Conservation (phyloP, 176 grass and related monocot genomes). For the Coix lacrymajobi region DNA sequence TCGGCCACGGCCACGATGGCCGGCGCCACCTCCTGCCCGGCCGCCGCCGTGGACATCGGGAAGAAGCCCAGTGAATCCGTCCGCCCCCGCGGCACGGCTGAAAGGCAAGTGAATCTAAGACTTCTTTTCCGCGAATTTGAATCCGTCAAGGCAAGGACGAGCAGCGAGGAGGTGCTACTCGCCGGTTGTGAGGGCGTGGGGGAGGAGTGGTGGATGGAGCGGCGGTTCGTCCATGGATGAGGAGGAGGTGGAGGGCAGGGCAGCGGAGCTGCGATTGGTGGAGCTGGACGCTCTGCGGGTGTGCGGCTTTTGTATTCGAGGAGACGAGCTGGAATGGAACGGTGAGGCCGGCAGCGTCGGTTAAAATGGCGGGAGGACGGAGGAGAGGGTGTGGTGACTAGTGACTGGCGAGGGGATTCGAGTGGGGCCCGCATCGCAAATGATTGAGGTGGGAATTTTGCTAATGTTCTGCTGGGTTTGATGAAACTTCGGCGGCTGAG, state of each 20-base stretch:
- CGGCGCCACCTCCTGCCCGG: constrained; percentile 26
- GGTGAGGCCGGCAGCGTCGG: constrained; percentile 9
- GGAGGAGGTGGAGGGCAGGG: neutral
- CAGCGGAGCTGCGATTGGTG: constrained; percentile 23
- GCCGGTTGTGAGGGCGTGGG: constrained; percentile 27
- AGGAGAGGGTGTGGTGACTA: neutral
- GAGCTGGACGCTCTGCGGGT: constrained; percentile 16
- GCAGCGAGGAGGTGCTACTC: neutral
- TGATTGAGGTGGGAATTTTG: constrained; percentile 42
- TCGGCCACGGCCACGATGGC: constrained; percentile 26
- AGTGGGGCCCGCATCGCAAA: constrained; percentile 35
- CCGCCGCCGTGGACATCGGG: constrained; percentile 28
- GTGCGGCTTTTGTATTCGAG: constrained; percentile 29
- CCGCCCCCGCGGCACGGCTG: neutral
- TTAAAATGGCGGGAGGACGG: constrained; percentile 50
- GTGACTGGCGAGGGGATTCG: neutral
- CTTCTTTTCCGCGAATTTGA: neutral
- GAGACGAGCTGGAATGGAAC: neutral
- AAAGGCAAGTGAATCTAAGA: neutral
- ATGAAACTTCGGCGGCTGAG: constrained; percentile 11
- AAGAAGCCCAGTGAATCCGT: neutral
- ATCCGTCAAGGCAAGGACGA: neutral
- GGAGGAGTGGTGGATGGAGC: constrained; percentile 11
- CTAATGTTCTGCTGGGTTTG: neutral
- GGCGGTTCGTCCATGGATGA: constrained; percentile 45